Evolutionary conservation across 495 filamentous ascomycete genomes (phyloP).

Genomic region (Sabuloglossum arenarium): DNA sequence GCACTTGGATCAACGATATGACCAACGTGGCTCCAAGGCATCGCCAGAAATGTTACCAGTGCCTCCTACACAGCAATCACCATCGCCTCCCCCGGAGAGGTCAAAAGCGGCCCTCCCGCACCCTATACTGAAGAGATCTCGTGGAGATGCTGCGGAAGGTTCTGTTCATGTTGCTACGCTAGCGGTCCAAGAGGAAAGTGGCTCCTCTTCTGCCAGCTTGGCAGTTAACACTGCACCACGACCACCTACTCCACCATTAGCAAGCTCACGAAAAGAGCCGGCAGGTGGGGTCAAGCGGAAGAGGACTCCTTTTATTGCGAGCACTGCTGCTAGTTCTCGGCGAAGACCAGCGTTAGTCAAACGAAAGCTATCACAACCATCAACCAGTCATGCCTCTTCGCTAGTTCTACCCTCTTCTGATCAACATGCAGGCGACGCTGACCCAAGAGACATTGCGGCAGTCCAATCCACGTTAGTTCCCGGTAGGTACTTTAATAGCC

Average conservation of each 20-base stretch:
- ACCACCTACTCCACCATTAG: constrained; percentile 1
- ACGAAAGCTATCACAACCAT: constrained; percentile 2
- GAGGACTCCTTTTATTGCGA: constrained; percentile 1
- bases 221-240: background rate
- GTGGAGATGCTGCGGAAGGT: background rate
- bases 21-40: background rate
- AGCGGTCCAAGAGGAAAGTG: background rate
- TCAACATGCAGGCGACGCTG: background rate
- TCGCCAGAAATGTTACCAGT: background rate
- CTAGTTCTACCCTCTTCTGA: background rate
- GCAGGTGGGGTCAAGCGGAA: background rate
- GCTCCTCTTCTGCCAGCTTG: background rate
- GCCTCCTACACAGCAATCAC: background rate
- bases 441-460: background rate
- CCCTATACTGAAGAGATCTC: background rate
- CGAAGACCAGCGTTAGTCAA: background rate
- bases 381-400: background rate
- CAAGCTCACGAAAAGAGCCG: background rate
- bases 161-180: background rate
- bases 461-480: background rate
- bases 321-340: background rate
- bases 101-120: background rate
- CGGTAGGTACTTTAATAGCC: background rate
- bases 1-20: background rate
- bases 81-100: background rate